These are phyloP conservation scores for Rhodamnia argentea DNA, from an alignment of 345 rosid species.

Conservation along the genomic window DNA sequence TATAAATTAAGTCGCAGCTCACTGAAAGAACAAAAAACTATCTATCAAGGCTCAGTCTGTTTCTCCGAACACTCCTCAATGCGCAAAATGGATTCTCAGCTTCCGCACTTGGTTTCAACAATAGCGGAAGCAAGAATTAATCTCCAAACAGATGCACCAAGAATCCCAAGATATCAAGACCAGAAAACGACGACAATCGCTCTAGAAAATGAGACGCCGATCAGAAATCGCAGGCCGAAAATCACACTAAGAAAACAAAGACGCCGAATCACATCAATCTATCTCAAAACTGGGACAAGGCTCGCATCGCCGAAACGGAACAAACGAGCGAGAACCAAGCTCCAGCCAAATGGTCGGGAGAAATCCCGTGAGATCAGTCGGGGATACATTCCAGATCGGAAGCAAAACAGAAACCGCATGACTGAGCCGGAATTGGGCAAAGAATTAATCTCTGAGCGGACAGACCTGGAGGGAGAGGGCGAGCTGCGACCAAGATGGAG, in stretches of 20 bases:
- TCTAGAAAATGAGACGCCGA: not conserved
- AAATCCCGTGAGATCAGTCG: not conserved
- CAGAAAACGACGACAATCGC: not conserved
- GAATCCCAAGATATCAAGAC: not conserved
- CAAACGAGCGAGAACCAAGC: no score
- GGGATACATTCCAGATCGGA: not conserved
- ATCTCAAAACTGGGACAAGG: not conserved
- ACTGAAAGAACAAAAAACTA: not conserved
- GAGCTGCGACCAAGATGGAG: not conserved
- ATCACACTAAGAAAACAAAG: not conserved
- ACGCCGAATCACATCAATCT: not conserved
- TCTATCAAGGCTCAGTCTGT: not conserved
- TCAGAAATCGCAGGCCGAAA: not conserved
- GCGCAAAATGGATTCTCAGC: not conserved
- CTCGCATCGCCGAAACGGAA: no score
- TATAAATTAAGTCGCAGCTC: not conserved
- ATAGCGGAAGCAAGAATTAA: not conserved
- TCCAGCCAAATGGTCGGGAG: not conserved
- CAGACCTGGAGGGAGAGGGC: not conserved
- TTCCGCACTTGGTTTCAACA: not conserved
- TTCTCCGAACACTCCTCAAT: not conserved
- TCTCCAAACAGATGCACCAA: not conserved
- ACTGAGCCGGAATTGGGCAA: not conserved
- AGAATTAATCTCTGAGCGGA: not conserved
- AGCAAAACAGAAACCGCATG: not conserved